phyloP scores from a whole-genome alignment of 2,329 filamentous ascomycete genomes.

The Macroventuria anomochaeta region DNA sequence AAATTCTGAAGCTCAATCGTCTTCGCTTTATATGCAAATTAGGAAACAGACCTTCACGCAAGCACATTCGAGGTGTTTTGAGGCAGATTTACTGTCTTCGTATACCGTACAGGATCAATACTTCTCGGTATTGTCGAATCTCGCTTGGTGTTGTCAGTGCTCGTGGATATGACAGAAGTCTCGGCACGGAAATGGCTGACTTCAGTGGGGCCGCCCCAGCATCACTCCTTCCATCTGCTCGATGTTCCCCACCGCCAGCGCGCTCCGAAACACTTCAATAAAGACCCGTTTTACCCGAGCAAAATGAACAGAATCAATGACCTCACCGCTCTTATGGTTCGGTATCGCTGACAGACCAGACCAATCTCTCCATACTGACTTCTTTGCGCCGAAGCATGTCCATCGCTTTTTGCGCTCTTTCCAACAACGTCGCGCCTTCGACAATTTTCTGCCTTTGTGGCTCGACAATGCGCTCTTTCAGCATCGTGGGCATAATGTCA shows the following conservation, averaged over 20 bases:
- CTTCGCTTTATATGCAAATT: not conserved
- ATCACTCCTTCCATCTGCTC: constrained; percentile 13
- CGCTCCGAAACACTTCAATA: constrained; percentile 15
- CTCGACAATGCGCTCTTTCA: constrained; percentile 50
- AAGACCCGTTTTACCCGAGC: not conserved
- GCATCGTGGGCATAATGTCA: constrained; percentile 61
- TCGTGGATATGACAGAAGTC: not conserved
- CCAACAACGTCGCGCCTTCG: constrained; percentile 52
- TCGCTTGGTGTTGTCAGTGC: constrained; percentile 1
- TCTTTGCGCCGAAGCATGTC: constrained; percentile 53
- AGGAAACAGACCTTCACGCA: not conserved
- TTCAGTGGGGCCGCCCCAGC: constrained; percentile 10
- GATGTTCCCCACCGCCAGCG: constrained; percentile 2
- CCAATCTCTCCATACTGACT: constrained; percentile 55
- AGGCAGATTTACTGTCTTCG: not conserved
- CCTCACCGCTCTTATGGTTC: constrained; percentile 4
- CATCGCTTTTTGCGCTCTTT: constrained; percentile 53
- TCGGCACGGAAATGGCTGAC: not conserved
- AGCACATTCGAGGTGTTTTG: constrained; percentile 14
- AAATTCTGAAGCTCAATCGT: not conserved
- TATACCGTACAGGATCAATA: not conserved
- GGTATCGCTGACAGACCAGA: constrained; percentile 47
- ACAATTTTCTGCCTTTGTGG: constrained; percentile 52
- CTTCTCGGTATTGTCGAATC: not conserved
- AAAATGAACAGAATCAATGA: constrained; percentile 2